phyloP scores from a whole-genome alignment of 2,329 filamentous ascomycete genomes.

The Claviceps humidiphila region DNA sequence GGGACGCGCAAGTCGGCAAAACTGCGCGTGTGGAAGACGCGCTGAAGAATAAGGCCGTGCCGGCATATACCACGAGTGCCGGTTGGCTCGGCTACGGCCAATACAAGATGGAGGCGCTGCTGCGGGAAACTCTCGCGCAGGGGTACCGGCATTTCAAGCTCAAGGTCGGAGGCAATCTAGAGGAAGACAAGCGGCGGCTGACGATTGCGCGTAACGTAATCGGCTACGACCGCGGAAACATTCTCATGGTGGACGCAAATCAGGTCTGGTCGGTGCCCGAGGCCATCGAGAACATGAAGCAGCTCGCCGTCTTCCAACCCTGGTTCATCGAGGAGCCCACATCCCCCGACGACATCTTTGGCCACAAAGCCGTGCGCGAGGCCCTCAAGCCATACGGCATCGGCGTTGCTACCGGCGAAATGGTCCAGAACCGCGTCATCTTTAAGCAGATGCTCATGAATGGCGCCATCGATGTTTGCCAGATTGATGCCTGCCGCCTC shows the following conservation, averaged over 20 bases:
- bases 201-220: conserved; percentile 66
- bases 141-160: conserved; percentile 84
- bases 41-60: conserved; percentile 60
- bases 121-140: conserved; percentile 59
- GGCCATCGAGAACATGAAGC: conserved; percentile 74
- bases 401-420: conserved; percentile 82
- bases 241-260: conserved; percentile 89
- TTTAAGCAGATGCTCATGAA: conserved; percentile 82
- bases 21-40: conserved; percentile 59
- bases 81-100: conserved; percentile 88
- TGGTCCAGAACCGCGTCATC: conserved; percentile 89
- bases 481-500: conserved; percentile 81
- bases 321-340: conserved; percentile 97
- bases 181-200: conserved; percentile 58
- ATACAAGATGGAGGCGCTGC: conserved; percentile 67
- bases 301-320: conserved; percentile 69
- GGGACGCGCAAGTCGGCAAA: conserved; percentile 54
- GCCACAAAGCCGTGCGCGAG: conserved; percentile 73
- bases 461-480: conserved; percentile 74
- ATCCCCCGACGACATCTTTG: conserved; percentile 76
- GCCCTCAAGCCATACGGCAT: conserved; percentile 63
- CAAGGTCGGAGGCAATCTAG: conserved; percentile 67
- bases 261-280: conserved; percentile 87
- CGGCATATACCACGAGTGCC: conserved; percentile 80
- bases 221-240: conserved; percentile 68